Base-by-base conservation (phyloP, 768 basidiomycete genomes). In the Steccherinum ochraceum region DNA sequence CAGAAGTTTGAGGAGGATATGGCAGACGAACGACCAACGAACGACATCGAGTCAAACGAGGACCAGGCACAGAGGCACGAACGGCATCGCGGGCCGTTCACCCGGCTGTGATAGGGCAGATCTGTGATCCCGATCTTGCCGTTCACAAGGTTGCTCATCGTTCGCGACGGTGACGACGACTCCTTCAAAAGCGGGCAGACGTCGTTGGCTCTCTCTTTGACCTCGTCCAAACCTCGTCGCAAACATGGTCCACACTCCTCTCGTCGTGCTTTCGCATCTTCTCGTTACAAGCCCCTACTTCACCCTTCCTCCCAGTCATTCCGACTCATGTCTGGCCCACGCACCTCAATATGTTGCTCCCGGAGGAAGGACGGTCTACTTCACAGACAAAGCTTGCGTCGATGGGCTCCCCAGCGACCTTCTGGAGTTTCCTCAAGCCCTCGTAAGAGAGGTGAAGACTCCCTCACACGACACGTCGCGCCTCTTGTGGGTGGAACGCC, bases 401-500 rank as follows among this genome's bases (percentile, higher is more conserved):
- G 35, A 27, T 11, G 16, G 7, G 7, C 30, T 35, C 16, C 30
- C 30, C 7, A 35, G 7, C 16, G 30, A 35, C 7, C 30, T 35
- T 35, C 30, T 35, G 7, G 7, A 35, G 30, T 7, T 35, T 16
- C 30, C 30, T 35, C 7, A 16, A 7, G 16, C 30, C 7, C 30
- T 7, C 16, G 16, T 16, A 16, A 35, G 30, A 16, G 16, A 16
- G 30, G 30, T 35, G 30, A 35, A 35, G 44, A 45, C 44, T n/a
- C 44, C 21, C n/a, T n/a, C 16, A 45, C 35, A 35, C 7, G 30
- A 35, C 7, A 7, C 16, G 30, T 7, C 30, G 30, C 30, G 30
- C 7, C 30, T 55, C 27, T 50, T 49, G 18, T 55, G 53, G 56
- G 26, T 58, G 42, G 51, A 53, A 40, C 39, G 40, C 5, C 55